Evolutionary conservation across 163 green algal genomes (phyloP).

Genomic region (Scenedesmus sp.): DNA sequence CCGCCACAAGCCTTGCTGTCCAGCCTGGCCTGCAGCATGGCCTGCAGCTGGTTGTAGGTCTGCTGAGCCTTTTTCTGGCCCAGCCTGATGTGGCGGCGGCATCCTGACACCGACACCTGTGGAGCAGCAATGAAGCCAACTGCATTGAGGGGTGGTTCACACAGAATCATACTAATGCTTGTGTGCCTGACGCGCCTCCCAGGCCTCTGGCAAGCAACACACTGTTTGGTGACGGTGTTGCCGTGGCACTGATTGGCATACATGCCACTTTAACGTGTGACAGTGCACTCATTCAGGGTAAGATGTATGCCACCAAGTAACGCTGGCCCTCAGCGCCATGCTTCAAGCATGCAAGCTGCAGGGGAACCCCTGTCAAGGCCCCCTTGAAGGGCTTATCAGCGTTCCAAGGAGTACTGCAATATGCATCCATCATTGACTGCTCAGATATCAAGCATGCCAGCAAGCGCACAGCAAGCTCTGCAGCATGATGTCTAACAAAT

Average conservation of each 20-base stretch:
- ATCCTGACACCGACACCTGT: slow-evolving; percentile 10
- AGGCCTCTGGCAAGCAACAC: background rate
- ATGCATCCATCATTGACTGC: background rate
- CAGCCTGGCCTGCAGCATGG: slow-evolving; percentile 21
- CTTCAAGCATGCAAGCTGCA: too few relatives aligned
- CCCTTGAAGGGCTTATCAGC: too few relatives aligned
- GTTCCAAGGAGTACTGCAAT: too few relatives aligned
- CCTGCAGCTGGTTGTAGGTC: slow-evolving; percentile 18
- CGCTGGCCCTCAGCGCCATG: too few relatives aligned
- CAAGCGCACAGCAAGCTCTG: background rate
- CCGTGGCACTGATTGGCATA: background rate
- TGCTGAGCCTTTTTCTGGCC: background rate
- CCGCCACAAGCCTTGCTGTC: background rate
- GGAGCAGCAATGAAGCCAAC: background rate
- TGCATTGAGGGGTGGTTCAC: background rate
- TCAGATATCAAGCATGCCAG: background rate
- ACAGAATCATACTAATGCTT: background rate
- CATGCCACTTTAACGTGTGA: too few relatives aligned
- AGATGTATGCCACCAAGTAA: too few relatives aligned
- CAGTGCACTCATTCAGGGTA: too few relatives aligned
- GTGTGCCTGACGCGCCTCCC: too few relatives aligned
- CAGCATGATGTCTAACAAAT: background rate
- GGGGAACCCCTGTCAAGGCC: too few relatives aligned
- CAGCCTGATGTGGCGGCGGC: slow-evolving; percentile 14
- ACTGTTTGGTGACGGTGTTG: background rate